These are phyloP conservation scores for Shiraia bambusicola DNA, from an alignment of 2,329 filamentous ascomycete species.

Conservation along the genomic window DNA sequence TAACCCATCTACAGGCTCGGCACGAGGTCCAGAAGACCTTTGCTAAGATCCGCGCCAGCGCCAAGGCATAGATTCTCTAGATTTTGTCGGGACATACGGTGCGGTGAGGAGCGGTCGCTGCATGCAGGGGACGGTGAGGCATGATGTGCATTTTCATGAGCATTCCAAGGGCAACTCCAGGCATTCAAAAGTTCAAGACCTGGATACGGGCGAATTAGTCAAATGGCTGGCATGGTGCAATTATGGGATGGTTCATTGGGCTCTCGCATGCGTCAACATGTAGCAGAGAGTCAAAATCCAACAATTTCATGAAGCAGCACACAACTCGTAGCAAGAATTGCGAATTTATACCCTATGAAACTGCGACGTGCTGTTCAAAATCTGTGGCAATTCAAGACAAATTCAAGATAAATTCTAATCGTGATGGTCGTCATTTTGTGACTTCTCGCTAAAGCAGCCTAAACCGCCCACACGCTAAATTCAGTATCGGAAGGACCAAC, in stretches of 20 bases:
- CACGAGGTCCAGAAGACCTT: conserved; percentile 97
- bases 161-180: conserved; percentile 41
- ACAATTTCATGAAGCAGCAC: conserved; percentile 41
- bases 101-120: conserved; percentile 29
- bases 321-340: conserved; percentile 38
- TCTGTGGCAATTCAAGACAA: too few relatives aligned
- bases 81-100: conserved; percentile 31
- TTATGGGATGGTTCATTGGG: conserved; percentile 44
- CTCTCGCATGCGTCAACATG: conserved; percentile 43
- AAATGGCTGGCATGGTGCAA: conserved; percentile 44
- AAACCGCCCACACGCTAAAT: conserved; percentile 32
- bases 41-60: conserved; percentile 69
- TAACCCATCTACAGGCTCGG: conserved; percentile 59
- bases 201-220: conserved; percentile 40
- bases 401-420: too few relatives aligned
- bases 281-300: conserved; percentile 42
- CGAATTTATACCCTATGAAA: conserved; percentile 37
- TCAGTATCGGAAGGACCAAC: conserved; percentile 21
- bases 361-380: conserved; percentile 3
- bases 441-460: conserved; percentile 23
- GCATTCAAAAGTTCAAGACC: conserved; percentile 45
- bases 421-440: conserved; percentile 9
- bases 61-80: conserved; percentile 42
- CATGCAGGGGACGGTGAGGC: conserved; percentile 38
- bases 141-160: conserved; percentile 43